Evolutionary conservation across 2,329 filamentous ascomycete genomes (phyloP).

Genomic region (Colletotrichum falcatum): DNA sequence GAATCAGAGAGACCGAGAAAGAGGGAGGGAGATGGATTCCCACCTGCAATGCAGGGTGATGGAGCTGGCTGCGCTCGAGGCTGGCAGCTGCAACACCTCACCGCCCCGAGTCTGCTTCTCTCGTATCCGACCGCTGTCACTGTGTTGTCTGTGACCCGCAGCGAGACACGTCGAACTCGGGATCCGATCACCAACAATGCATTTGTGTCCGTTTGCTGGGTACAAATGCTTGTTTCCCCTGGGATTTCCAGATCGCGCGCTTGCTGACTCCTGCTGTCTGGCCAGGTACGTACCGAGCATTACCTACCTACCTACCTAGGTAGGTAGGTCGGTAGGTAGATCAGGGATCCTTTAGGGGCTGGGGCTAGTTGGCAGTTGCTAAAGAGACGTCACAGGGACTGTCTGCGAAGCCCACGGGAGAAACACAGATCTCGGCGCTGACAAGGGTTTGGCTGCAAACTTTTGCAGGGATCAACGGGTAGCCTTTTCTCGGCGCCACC

Average conservation of each 20-base stretch:
- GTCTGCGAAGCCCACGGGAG: conserved; percentile 18
- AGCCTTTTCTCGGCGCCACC: conserved; percentile 5
- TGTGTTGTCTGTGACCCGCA: conserved; percentile 29
- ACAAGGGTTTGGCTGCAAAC: conserved; percentile 25
- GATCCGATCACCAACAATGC: conserved; percentile 24
- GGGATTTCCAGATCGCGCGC: background rate
- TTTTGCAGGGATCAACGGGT: conserved; percentile 24
- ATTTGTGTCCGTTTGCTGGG: background rate
- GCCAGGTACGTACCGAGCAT: conserved; percentile 9
- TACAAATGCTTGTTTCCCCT: background rate
- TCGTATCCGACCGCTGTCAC: conserved; percentile 25
- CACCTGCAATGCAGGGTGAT: conserved; percentile 35
- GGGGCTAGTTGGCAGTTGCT: conserved; percentile 12
- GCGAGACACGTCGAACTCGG: conserved; percentile 26
- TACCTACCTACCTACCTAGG: no score
- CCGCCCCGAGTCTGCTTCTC: conserved; percentile 18
- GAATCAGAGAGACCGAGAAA: background rate
- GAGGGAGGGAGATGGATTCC: background rate
- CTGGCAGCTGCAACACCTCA: conserved; percentile 31
- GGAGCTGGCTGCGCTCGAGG: conserved; percentile 25
- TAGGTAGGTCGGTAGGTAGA: no score
- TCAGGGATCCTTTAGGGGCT: background rate
- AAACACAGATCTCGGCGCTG: conserved; percentile 11
- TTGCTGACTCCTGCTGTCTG: background rate
- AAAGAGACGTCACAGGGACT: conserved; percentile 20